These are phyloP conservation scores for Udeniomyces megalosporus DNA, from an alignment of 768 basidiomycete species.

Conservation along the genomic window DNA sequence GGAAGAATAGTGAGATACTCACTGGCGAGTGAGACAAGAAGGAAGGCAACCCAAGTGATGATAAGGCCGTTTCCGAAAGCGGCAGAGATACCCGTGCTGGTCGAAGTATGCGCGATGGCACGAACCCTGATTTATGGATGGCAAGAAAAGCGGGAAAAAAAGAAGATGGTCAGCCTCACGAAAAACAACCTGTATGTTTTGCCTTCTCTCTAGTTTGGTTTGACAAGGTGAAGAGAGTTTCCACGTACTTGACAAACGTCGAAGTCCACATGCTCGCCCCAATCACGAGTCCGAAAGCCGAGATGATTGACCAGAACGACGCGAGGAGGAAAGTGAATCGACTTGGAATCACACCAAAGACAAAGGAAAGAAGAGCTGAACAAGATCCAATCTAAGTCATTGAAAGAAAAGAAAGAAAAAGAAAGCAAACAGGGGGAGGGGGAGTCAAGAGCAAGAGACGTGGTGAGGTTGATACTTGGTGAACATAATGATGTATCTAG, in stretches of 20 bases:
- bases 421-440: neutral
- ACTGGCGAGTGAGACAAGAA: slow-evolving; percentile 2
- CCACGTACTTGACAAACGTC: slow-evolving; percentile 2
- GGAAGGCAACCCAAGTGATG: slow-evolving; percentile 10
- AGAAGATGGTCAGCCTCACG: too few relatives aligned
- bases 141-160: neutral
- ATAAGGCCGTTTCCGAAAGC: slow-evolving; percentile 9
- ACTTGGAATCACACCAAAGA: slow-evolving; percentile 7
- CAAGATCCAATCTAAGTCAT: slow-evolving; percentile 10
- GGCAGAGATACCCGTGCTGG: neutral
- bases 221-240: neutral
- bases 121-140: neutral
- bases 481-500: too few relatives aligned
- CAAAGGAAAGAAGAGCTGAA: slow-evolving; percentile 6
- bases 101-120: neutral
- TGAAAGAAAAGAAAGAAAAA: too few relatives aligned
- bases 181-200: too few relatives aligned
- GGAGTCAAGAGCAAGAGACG: too few relatives aligned
- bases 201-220: too few relatives aligned
- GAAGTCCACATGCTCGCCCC: slow-evolving; percentile 13
- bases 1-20: too few relatives aligned
- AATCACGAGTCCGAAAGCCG: slow-evolving; percentile 2
- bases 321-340: neutral
- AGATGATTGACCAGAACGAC: neutral
- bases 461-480: too few relatives aligned